Conservation (phyloP, 2,329 filamentous ascomycete genomes). For the Aspergillus brunneoviolaceus region DNA sequence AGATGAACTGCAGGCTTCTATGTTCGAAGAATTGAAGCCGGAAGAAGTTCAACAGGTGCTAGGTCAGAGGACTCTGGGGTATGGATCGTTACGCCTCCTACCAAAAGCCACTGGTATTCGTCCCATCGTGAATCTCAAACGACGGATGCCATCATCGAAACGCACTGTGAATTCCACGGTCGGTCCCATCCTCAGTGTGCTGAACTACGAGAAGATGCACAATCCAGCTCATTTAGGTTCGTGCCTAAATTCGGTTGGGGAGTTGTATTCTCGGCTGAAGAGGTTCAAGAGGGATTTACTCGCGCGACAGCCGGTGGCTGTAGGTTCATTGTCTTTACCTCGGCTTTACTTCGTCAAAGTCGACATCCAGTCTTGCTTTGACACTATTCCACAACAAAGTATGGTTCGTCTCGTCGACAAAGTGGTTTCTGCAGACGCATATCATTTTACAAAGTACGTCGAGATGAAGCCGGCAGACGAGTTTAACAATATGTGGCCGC, state of each 20-base stretch:
- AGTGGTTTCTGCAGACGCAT: conserved; percentile 59
- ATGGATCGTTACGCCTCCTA: conserved; percentile 74
- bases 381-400: conserved; percentile 83
- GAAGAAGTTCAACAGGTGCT: conserved; percentile 59
- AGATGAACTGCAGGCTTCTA: conserved; percentile 62
- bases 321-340: conserved; percentile 32
- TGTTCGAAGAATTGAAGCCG: conserved; percentile 75
- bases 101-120: conserved; percentile 76
- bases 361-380: conserved; percentile 89
- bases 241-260: conserved; percentile 75
- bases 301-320: conserved; percentile 10
- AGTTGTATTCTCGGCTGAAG: conserved; percentile 73
- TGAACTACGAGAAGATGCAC: conserved; percentile 71
- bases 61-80: conserved; percentile 65
- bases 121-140: conserved; percentile 82
- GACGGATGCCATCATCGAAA: conserved; percentile 57
- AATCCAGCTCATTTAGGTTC: conserved; percentile 68
- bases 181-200: conserved; percentile 69
- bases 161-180: conserved; percentile 70
- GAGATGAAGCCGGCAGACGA: conserved; percentile 60
- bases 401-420: conserved; percentile 65
- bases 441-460: conserved; percentile 71
- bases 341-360: conserved; percentile 85
- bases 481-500: conserved; percentile 22
- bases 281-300: conserved; percentile 56